phyloP scores from a whole-genome alignment of 192 early-diverging fungal genomes.

The Backusella luteola region DNA sequence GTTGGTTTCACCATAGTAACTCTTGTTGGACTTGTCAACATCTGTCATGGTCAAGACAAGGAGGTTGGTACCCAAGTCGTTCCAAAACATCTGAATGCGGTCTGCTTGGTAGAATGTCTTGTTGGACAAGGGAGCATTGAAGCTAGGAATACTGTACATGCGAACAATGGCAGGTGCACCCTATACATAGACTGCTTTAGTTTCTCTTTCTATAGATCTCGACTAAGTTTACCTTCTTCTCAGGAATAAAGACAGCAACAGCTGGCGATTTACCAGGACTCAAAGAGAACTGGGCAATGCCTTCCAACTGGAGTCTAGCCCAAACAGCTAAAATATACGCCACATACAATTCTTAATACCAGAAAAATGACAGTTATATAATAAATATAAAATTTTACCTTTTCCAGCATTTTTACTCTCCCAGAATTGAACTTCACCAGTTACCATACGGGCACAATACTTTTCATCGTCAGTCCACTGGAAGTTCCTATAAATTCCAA shows the following conservation, averaged over 20 bases:
- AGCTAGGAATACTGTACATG: constrained; percentile 80
- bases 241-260: constrained; percentile 91
- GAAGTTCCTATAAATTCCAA: constrained; percentile 60
- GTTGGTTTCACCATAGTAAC: constrained; percentile 97
- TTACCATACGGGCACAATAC: constrained; percentile 82
- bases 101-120: constrained; percentile 98
- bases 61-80: constrained; percentile 80
- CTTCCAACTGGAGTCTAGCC: constrained; percentile 69
- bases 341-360: too few species aligned
- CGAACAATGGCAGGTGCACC: constrained; percentile 82
- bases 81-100: constrained; percentile 92
- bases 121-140: constrained; percentile 68
- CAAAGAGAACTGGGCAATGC: constrained; percentile 81
- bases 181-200: constrained; percentile 2
- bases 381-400: constrained; percentile 25
- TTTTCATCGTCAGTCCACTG: constrained; percentile 94
- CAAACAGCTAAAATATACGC: constrained; percentile 24
- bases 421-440: constrained; percentile 88
- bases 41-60: constrained; percentile 94
- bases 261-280: constrained; percentile 82
- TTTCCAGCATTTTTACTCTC: constrained; percentile 60
- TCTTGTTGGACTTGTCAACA: constrained; percentile 91
- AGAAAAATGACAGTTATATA: background rate
- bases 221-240: constrained; percentile 51
- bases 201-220: background rate